Conservation (phyloP, 495 filamentous ascomycete genomes). For the Hypoxylon crocopeplum region DNA sequence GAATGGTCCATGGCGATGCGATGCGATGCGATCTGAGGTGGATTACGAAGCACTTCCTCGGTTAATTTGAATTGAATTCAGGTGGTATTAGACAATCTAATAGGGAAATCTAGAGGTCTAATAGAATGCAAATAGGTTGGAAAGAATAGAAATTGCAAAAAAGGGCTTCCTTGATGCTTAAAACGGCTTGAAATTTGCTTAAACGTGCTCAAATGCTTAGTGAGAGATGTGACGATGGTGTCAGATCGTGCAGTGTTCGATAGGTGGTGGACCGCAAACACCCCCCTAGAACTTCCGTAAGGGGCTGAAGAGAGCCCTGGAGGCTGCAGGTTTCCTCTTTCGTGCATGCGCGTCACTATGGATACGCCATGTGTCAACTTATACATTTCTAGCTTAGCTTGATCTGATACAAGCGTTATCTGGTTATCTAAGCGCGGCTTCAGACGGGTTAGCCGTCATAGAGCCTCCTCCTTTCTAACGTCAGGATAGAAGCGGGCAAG, state of each 20-base stretch:
- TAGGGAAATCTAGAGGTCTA: neutral
- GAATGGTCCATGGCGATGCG: slow-evolving; percentile 52
- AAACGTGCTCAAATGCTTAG: slow-evolving; percentile 39
- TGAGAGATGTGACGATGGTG: slow-evolving; percentile 21
- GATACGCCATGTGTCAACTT: too few species aligned
- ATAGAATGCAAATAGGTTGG: neutral
- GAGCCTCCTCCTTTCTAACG: too few species aligned
- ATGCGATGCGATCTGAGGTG: neutral
- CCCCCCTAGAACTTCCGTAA: too few species aligned
- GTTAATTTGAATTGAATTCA: slow-evolving; percentile 1
- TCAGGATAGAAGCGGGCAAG: too few species aligned
- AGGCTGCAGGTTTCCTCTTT: too few species aligned
- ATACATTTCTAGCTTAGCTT: too few species aligned
- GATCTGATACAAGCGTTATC: too few species aligned
- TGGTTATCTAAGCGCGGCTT: too few species aligned
- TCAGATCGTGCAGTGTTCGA: slow-evolving; percentile 22
- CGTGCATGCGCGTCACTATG: too few species aligned
- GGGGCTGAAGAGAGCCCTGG: too few species aligned
- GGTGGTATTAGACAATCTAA: neutral
- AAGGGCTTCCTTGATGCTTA: slow-evolving; percentile 2
- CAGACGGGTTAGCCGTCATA: too few species aligned
- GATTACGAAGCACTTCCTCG: slow-evolving; percentile 1
- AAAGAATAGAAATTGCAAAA: neutral
- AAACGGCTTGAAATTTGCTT: slow-evolving; percentile 34
- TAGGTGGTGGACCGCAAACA: slow-evolving; percentile 9